phyloP scores from a whole-genome alignment of 1,139 yeast genomes.

The Meyerozyma elateridarum region DNA sequence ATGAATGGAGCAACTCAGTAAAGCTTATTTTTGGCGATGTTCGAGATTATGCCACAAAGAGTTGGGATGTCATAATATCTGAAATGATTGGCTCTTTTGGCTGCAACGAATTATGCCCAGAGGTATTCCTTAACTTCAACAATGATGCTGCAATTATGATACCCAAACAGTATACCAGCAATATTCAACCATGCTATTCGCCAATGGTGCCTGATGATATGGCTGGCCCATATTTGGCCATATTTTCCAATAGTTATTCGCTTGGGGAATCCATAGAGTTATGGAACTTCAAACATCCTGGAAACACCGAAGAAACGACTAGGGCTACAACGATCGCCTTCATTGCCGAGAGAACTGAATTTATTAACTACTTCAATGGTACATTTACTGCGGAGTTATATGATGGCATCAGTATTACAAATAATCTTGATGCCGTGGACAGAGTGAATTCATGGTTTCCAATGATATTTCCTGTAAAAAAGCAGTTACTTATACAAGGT shows the following conservation, averaged over 20 bases:
- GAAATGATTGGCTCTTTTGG: slow-evolving; percentile 90
- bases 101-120: slow-evolving; percentile 86
- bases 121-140: slow-evolving; percentile 40
- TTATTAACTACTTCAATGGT: slow-evolving; percentile 70
- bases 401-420: slow-evolving; percentile 44
- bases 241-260: slow-evolving; percentile 47
- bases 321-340: slow-evolving; percentile 16
- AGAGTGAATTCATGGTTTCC: slow-evolving; percentile 58
- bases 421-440: slow-evolving; percentile 12
- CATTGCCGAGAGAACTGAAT: slow-evolving; percentile 36
- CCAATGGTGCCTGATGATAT: slow-evolving; percentile 34
- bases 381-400: slow-evolving; percentile 66
- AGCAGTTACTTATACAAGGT: slow-evolving; percentile 34
- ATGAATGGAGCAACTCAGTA: slow-evolving; percentile 44
- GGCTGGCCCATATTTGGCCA: slow-evolving; percentile 53
- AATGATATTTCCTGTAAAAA: slow-evolving; percentile 62
- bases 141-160: slow-evolving; percentile 42
- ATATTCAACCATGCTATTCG: slow-evolving; percentile 61
- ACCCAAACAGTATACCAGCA: slow-evolving; percentile 60
- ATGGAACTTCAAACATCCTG: slow-evolving; percentile 56
- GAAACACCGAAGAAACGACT: slow-evolving; percentile 14
- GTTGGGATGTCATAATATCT: slow-evolving; percentile 59
- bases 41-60: slow-evolving; percentile 28
- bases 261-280: slow-evolving; percentile 32
- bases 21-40: slow-evolving; percentile 54